Conservation (phyloP, 2,329 filamentous ascomycete species). For the Fusarium fracticaudum region DNA sequence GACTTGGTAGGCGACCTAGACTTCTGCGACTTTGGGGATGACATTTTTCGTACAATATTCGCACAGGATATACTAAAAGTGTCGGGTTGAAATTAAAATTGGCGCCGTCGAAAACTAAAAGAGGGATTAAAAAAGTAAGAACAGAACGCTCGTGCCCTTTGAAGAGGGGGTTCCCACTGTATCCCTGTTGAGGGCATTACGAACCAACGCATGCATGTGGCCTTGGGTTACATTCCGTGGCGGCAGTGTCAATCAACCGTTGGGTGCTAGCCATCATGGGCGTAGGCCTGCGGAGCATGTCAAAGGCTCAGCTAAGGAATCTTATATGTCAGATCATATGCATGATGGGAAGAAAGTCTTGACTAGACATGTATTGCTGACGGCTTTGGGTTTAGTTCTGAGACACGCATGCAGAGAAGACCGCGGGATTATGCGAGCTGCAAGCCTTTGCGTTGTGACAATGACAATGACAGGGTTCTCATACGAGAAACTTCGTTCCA, state of each 20-base stretch:
- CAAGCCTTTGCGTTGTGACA: background rate
- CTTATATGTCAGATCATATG: background rate
- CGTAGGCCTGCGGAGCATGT: background rate
- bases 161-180: background rate
- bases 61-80: background rate
- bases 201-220: background rate
- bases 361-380: background rate
- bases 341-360: accelerated
- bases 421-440: background rate
- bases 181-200: background rate
- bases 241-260: background rate
- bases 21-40: constrained; percentile 7
- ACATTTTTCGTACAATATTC: constrained; percentile 11
- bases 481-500: background rate
- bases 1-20: background rate
- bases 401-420: background rate
- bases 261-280: background rate
- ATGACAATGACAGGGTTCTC: background rate
- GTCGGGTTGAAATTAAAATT: background rate
- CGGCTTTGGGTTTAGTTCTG: background rate
- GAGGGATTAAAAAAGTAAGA: background rate
- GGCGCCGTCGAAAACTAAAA: background rate
- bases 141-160: background rate
- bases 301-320: too few relatives aligned
- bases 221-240: background rate